A percentile compares a stretch with the other conserved stretches of the same genome.
Conservation (phyloP, 495 filamentous ascomycete genomes). For the Annulohypoxylon moriforme region DNA sequence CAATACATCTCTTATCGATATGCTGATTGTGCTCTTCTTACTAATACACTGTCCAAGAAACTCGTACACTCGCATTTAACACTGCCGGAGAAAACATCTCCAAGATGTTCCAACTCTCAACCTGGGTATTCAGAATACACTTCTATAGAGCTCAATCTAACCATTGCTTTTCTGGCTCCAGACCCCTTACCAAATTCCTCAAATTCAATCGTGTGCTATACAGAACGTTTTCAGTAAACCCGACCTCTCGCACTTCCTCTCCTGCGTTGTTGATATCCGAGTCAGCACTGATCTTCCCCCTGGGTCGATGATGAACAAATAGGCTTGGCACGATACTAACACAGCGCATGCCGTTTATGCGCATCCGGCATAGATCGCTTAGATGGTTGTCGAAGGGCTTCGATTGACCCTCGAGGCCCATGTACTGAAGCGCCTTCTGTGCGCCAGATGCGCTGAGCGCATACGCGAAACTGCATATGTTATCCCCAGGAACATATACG, state of each 20-base stretch:
- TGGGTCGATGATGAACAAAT: constrained; percentile 58
- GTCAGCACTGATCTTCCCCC: constrained; percentile 52
- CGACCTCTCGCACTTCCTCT: constrained; percentile 50
- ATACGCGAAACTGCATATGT: constrained; percentile 65
- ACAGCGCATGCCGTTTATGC: constrained; percentile 49
- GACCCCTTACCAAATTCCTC: constrained; percentile 24
- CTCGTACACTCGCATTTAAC: background rate
- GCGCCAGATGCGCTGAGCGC: constrained; percentile 66
- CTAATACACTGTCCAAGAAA: background rate
- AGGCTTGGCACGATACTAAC: constrained; percentile 59
- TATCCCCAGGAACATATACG: constrained; percentile 56
- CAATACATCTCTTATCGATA: background rate
- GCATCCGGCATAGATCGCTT: constrained; percentile 55
- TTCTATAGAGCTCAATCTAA: constrained; percentile 7
- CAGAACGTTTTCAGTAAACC: constrained; percentile 58
- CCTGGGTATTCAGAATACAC: background rate
- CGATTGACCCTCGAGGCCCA: constrained; percentile 54
- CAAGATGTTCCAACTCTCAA: background rate
- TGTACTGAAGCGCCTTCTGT: constrained; percentile 60
- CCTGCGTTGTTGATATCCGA: constrained; percentile 57
- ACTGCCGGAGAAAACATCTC: background rate
- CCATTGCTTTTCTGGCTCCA: constrained; percentile 36
- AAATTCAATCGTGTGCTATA: constrained; percentile 63
- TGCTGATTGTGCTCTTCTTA: background rate
- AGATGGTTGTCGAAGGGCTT: constrained; percentile 62